Evolutionary conservation across 768 basidiomycete species (phyloP).

Genomic region (Phylloporus sp.): DNA sequence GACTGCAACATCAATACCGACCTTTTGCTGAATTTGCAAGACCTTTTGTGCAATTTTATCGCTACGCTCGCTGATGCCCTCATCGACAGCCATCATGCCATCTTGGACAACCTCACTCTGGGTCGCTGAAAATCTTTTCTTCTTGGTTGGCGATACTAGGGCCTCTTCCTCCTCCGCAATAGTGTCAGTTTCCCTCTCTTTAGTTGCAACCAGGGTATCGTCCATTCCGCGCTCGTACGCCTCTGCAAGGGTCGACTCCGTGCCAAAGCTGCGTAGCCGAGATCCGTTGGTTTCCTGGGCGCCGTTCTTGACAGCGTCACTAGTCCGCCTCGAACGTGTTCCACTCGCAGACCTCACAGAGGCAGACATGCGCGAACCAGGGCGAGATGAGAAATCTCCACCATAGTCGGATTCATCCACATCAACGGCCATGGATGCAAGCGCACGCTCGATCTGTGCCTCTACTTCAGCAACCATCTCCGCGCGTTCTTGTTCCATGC

Average conservation of each 20-base stretch:
- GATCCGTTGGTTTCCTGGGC: slow-evolving; percentile 23
- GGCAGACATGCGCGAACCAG: slow-evolving; percentile 62
- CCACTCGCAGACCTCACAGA: slow-evolving; percentile 42
- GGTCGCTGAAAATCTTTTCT: slow-evolving; percentile 78
- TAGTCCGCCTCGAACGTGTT: slow-evolving; percentile 55
- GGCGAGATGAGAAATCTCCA: slow-evolving; percentile 52
- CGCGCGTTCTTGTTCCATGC: slow-evolving; percentile 81
- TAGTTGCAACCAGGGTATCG: slow-evolving; percentile 33
- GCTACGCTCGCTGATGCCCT: slow-evolving; percentile 78
- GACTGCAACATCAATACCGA: slow-evolving; percentile 31
- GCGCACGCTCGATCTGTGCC: slow-evolving; percentile 83
- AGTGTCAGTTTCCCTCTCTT: slow-evolving; percentile 48
- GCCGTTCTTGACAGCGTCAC: slow-evolving; percentile 51
- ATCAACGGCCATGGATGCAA: slow-evolving; percentile 81
- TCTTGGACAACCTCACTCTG: slow-evolving; percentile 63
- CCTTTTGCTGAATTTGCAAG: slow-evolving; percentile 87
- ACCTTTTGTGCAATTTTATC: slow-evolving; percentile 89
- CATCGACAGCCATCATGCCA: slow-evolving; percentile 83
- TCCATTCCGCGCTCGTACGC: slow-evolving; percentile 47
- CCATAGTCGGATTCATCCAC: slow-evolving; percentile 70
- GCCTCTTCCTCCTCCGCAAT: slow-evolving; percentile 57
- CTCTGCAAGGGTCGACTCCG: slow-evolving; percentile 79
- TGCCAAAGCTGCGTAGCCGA: slow-evolving; percentile 66
- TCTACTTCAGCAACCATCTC: slow-evolving; percentile 94
- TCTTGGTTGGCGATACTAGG: slow-evolving; percentile 42